A percentile compares a stretch with the other conserved stretches of the same genome.
Evolutionary conservation across 345 rosid species (phyloP).

Genomic region (Physaria fendleri): DNA sequence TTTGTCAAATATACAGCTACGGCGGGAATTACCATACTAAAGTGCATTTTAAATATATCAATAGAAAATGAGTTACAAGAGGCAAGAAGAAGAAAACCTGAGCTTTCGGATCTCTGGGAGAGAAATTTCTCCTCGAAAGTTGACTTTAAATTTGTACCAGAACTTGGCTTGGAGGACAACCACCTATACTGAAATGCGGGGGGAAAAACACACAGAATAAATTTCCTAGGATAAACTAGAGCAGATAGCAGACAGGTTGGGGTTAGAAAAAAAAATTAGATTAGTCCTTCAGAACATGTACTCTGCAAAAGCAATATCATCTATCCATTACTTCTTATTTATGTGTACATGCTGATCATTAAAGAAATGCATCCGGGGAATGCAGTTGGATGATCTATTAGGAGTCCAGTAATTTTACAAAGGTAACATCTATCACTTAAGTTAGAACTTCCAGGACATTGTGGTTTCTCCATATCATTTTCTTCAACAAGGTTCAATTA

Average conservation of each 20-base stretch:
- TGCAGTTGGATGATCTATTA: background rate
- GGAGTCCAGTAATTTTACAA: background rate
- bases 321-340: background rate
- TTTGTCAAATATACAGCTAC: no score
- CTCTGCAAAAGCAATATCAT: conserved; percentile 3
- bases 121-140: conserved; percentile 94
- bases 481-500: conserved; percentile 1
- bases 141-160: conserved; percentile 53
- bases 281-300: conserved; percentile 2
- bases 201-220: conserved; percentile 22
- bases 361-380: background rate
- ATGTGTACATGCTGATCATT: background rate
- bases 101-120: conserved; percentile 84
- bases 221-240: background rate
- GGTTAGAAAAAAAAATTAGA: conserved; percentile 1
- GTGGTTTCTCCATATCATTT: conserved; percentile 9
- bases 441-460: background rate
- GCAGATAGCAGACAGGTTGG: background rate
- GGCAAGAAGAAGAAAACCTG: conserved; percentile 52
- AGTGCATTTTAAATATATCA: background rate
- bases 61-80: background rate
- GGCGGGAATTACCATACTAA: no score
- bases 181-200: conserved; percentile 98
- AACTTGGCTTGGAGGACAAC: conserved; percentile 87
- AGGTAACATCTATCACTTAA: no score